Evolutionary conservation across 352 stramenopile species (phyloP), one percentile per base, ranked within the genome.

Genomic region (Globisporangium splendens): DNA sequence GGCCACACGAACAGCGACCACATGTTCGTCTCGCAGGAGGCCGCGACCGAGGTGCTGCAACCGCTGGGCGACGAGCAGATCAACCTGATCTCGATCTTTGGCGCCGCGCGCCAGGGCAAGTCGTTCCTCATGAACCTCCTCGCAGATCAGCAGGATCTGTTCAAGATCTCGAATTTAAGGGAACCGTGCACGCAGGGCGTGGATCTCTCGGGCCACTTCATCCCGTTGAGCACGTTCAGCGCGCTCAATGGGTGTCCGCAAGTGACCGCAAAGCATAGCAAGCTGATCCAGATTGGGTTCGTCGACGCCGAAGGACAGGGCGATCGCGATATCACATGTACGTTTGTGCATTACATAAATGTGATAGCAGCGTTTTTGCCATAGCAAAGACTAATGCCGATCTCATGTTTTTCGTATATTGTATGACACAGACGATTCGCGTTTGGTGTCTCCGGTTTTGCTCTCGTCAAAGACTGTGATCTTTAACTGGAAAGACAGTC

Each of bases 401-500:
- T 6, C 10, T 35, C 4, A 14, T 48, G 50, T 39, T 15, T 69
- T 14, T 28, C 21, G 18, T 14, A 17, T 53, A 10, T 59, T 47
- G 24, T 66, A 21, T 12, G 33, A 18, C 54, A 8, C 54, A 89
- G 76, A 95, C 50, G 86, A 95, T 59, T 95, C 83, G 55, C 65
- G 83, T 49, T 69, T 95, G 21, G 83, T 95, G 57, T 93, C 86
- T 22, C 86, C 86, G 1, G 83, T 95, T 42, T 66, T 95, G 50
- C 63, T 95, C n/a, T 64, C 86, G 20, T 95, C 86, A 21, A 95
- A 95, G 54, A 83, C 84, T 0, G 86, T 95, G 39, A 67, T 95
- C n/a, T 95, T 95, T 61, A 95, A 95, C 66, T 95, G 86, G 86
- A 95, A 95, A 61, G 86, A 95, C 62, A 91, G 82, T 71, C 59